Base-by-base conservation (phyloP, 2,329 filamentous ascomycete species). In the Cladosporium sp. region DNA sequence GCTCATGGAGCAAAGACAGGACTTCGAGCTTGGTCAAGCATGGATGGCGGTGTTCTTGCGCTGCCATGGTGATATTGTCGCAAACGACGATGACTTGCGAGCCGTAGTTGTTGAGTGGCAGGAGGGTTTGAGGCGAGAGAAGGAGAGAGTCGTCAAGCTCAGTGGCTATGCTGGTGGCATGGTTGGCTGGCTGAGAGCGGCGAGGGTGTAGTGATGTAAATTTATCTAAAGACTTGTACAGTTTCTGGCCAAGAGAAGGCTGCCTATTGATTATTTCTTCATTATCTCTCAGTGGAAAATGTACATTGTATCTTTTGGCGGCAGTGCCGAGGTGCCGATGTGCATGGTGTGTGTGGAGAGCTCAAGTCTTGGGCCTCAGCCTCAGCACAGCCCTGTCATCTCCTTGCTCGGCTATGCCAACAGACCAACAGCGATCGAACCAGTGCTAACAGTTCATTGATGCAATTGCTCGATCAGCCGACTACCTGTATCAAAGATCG, bases 21-120 rank as follows among this genome's bases (percentile, higher is more conserved):
- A 98, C 78, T 99, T 96, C 78, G 95, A 99, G 79, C 84, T 99
- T 47, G 91, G 92, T 18, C 93, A 98, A 78, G 92, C 93, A 0
- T 99, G 95, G 94, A 98, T 99, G 93, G 89, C 90, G 1, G 94
- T 98, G 1, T 96, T 98, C 74, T 77, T 99, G 67, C 87, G 89
- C 58, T 81, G 97, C 49, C 94, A 98, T 78, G 85, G 84, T 7
- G 88, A 90, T 68, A 80, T 84, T 18, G 80, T 91, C 15, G 77
- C 80, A 7, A 77, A 80, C 38, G 79, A 80, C 26, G 64, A 65
- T 14, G 44, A 34, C 26, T 24, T 65, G 24, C 41, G 64, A 41
- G 64, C 44, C 24, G 64, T 54, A 10, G 64, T 65, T 2, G 44
- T 28, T 15, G 44, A 60, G 34, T 65, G 64, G 64, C 55, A 65